Evolutionary conservation across 2,329 filamentous ascomycete species (phyloP).

Genomic region (Periconia macrospinosa): DNA sequence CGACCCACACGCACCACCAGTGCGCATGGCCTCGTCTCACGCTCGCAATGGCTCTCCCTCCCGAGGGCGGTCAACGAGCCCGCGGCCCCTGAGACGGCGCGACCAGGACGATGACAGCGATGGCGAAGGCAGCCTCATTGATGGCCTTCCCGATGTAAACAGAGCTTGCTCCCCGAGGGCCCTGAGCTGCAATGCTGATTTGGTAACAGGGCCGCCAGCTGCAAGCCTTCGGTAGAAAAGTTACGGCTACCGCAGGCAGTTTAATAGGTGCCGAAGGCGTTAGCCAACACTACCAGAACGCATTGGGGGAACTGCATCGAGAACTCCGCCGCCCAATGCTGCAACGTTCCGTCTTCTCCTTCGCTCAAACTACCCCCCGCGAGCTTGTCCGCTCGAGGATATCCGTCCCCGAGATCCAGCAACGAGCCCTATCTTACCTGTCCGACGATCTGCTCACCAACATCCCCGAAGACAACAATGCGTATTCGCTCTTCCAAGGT

Average conservation of each 20-base stretch:
- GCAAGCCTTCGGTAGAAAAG: conserved; percentile 91
- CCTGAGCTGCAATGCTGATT: conserved; percentile 18
- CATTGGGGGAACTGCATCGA: conserved; percentile 86
- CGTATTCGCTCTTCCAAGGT: conserved; percentile 93
- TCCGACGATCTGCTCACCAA: conserved; percentile 88
- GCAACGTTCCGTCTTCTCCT: conserved; percentile 87
- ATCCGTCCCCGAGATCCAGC: conserved; percentile 89
- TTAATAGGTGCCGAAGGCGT: conserved; percentile 68
- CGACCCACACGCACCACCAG: conserved; percentile 2
- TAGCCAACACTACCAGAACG: conserved; percentile 75
- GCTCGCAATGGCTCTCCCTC: conserved; percentile 31
- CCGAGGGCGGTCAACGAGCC: conserved; percentile 35
- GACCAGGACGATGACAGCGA: conserved; percentile 24
- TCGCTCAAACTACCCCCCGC: conserved; percentile 88
- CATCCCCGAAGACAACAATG: conserved; percentile 82
- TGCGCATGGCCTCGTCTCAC: conserved; percentile 31
- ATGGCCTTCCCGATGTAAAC: conserved; percentile 35
- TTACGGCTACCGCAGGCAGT: conserved; percentile 89
- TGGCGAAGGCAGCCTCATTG: conserved; percentile 31
- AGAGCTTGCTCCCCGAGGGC: conserved; percentile 1
- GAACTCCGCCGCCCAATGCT: conserved; percentile 81
- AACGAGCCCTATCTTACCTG: conserved; percentile 83
- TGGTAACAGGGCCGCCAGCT: conserved; percentile 73
- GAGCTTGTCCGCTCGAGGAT: conserved; percentile 91
- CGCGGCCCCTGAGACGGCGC: conserved; percentile 26